A percentile compares a stretch with the other conserved stretches of the same genome.
Evolutionary conservation across 805 yeast species (phyloP).

Genomic region (Saccharomycopsis microspora): DNA sequence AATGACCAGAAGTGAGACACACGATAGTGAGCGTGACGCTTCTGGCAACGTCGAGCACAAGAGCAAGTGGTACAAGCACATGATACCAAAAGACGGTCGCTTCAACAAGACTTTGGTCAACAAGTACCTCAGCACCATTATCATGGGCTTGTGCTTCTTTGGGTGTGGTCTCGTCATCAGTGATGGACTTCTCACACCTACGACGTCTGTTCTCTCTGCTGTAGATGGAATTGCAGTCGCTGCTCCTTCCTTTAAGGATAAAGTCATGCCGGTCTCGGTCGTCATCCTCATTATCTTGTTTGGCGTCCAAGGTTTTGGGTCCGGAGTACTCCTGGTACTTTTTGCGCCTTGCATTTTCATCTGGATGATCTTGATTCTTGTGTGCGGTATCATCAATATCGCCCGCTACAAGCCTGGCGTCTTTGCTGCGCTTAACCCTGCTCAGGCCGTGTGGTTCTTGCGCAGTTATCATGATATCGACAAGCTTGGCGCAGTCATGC

Average conservation of each 20-base stretch:
- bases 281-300: constrained; percentile 35
- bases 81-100: constrained; percentile 19
- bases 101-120: constrained; percentile 20
- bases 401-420: constrained; percentile 28
- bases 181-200: constrained; percentile 53
- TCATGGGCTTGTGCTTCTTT: constrained; percentile 31
- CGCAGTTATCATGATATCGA: constrained; percentile 28
- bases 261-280: constrained; percentile 38
- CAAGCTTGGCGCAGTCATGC: constrained; percentile 38
- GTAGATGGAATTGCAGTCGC: constrained; percentile 46
- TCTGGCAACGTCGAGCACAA: constrained; percentile 12
- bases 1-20: constrained; percentile 31
- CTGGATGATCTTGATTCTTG: constrained; percentile 37
- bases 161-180: constrained; percentile 49
- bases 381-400: constrained; percentile 37
- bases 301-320: constrained; percentile 37
- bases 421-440: constrained; percentile 38
- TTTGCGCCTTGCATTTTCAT: constrained; percentile 45
- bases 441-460: constrained; percentile 36
- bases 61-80: not conserved
- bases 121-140: constrained; percentile 24
- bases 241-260: constrained; percentile 28
- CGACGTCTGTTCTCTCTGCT: constrained; percentile 49
- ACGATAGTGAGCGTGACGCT: constrained; percentile 13
- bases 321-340: constrained; percentile 32